Percentiles rank a stretch among this genome's conserved stretches.
Conservation (phyloP, 1,139 yeast genomes). For the Fermentozyma sake region DNA sequence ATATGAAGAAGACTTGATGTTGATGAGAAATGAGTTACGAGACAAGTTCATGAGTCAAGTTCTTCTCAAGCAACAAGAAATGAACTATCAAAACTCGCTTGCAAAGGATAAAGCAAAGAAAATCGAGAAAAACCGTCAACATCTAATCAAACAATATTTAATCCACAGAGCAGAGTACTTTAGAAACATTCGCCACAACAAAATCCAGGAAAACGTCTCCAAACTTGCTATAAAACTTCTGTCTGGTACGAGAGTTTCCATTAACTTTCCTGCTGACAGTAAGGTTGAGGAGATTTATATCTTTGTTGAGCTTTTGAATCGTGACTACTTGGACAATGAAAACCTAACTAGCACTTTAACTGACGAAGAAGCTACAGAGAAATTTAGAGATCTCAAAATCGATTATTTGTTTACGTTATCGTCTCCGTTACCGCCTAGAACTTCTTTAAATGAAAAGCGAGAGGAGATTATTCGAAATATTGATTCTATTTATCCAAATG, state of each 20-base stretch:
- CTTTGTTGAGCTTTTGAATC: constrained; percentile 43
- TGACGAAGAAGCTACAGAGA: constrained; percentile 17
- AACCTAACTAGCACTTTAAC: constrained; percentile 11
- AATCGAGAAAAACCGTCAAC: constrained; percentile 20
- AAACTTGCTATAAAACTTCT: constrained; percentile 57
- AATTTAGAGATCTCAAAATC: constrained; percentile 22
- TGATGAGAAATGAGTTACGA: constrained; percentile 58
- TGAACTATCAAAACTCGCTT: constrained; percentile 69
- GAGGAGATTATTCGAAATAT: constrained; percentile 22
- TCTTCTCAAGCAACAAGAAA: constrained; percentile 70
- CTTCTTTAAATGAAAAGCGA: constrained; percentile 22
- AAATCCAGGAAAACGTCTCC: constrained; percentile 25
- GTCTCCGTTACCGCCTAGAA: constrained; percentile 41
- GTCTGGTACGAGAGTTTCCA: constrained; percentile 46
- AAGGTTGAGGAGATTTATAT: constrained; percentile 56
- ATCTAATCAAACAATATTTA: constrained; percentile 25
- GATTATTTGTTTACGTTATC: constrained; percentile 28
- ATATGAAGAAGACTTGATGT: constrained; percentile 56
- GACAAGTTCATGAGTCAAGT: constrained; percentile 57
- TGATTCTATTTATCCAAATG: constrained; percentile 38
- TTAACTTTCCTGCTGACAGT: constrained; percentile 43
- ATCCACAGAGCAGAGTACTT: constrained; percentile 49
- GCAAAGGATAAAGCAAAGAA: constrained; percentile 47
- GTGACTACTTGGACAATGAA: constrained; percentile 28
- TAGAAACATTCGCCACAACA: constrained; percentile 31